phyloP scores from a whole-genome alignment of 2,329 filamentous ascomycete species.

The Cercospora sp. region DNA sequence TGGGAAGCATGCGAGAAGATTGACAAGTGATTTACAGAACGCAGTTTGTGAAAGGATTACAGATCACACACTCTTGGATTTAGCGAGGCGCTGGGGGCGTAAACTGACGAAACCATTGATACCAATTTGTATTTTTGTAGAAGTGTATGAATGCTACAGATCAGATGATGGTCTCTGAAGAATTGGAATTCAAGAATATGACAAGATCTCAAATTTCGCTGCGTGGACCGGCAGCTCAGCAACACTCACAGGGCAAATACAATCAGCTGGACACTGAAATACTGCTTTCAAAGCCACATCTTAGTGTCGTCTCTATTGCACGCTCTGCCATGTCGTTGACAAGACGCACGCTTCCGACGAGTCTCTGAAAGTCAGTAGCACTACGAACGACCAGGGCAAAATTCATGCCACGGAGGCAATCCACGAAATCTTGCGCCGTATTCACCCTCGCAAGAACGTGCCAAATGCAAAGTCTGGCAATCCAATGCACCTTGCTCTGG shows the following conservation, averaged over 20 bases:
- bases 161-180: background rate
- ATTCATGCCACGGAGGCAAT: no score
- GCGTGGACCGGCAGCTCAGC: background rate
- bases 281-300: background rate
- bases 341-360: background rate
- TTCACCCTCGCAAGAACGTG: no score
- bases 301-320: background rate
- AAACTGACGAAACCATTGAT: conserved; percentile 2
- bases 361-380: background rate
- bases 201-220: background rate
- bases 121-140: conserved; percentile 7
- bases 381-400: background rate
- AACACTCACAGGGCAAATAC: background rate
- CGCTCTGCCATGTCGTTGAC: background rate
- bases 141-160: background rate
- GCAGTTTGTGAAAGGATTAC: background rate
- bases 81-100: conserved; percentile 11
- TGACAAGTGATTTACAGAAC: conserved; percentile 12
- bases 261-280: no score
- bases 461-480: no score
- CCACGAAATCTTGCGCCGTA: no score
- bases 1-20: conserved; percentile 31
- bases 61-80: conserved; percentile 1
- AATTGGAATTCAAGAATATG: background rate
- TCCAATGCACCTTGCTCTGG: no score